Evolutionary conservation across 805 yeast species (phyloP), one percentile per base, ranked within the genome.

Genomic region (Suhomyces canberraensis): DNA sequence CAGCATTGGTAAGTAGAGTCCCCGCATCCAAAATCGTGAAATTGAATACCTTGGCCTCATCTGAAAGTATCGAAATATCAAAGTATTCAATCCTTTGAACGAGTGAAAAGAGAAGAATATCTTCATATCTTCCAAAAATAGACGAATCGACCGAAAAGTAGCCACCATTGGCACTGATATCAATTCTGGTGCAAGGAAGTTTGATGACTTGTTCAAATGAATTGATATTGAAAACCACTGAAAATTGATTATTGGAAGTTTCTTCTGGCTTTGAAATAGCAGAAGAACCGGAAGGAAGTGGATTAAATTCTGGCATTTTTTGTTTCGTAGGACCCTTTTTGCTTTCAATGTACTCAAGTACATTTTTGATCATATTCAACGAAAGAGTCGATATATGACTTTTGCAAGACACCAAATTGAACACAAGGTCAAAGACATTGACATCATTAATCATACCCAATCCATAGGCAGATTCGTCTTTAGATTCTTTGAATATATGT

Each of bases 351-450:
- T 14, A 25, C 18, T 14, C 8, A 13, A 37, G 7, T 24, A 18
- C 30, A 7, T 25, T 24, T 11, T 35, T 33, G 35, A 41, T 37
- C 44, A 40, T 36, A 32, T 33, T 39, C 20, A 56, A 33, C 1
- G 41, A n/a, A 4, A 49, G 19, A 1, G 39, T 33, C 2, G 60
- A 48, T 8, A 56, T 28, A 14, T 46, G 49, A 40, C 60, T 46
- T 17, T 52, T 43, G 36, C 51, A 54, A 2, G 47, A 27, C 8
- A 18, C 42, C 22, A 50, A 25, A 30, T 47, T 47, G 6, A 49
- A 19, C 1, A 52, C 37, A 3, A 43, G 29, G 9, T 42, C 45
- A 2, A 37, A 8, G 6, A 29, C 30, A 4, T 42, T 34, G 9
- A 39, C 24, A 5, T 13, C 11, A 6, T 43, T 39, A 5, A 45